These are phyloP conservation scores for Barnettozyma sp. DNA, from an alignment of 805 yeast genomes.

Conservation along the genomic window DNA sequence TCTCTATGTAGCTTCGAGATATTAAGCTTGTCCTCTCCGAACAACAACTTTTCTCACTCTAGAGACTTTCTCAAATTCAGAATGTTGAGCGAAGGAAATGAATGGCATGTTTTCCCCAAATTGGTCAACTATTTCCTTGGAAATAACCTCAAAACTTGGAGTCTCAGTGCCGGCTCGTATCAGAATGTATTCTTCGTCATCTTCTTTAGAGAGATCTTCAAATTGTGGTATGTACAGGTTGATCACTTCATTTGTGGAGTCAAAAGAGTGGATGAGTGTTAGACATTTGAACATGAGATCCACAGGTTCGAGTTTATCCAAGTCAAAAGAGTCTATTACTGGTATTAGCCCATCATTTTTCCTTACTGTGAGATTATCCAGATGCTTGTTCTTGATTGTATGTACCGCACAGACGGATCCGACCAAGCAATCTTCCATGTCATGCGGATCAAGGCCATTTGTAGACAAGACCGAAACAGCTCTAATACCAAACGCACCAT, in stretches of 20 bases:
- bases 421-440: conserved; percentile 29
- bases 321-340: conserved; percentile 13
- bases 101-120: conserved; percentile 35
- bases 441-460: conserved; percentile 27
- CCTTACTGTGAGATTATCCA: conserved; percentile 13
- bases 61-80: conserved; percentile 49
- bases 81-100: conserved; percentile 31
- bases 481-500: conserved; percentile 30
- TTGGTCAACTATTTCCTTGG: conserved; percentile 15
- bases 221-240: conserved; percentile 50
- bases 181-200: conserved; percentile 31
- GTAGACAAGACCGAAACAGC: conserved; percentile 33
- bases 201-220: conserved; percentile 14
- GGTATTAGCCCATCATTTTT: conserved; percentile 21
- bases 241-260: conserved; percentile 31
- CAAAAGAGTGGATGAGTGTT: conserved; percentile 62
- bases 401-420: conserved; percentile 32
- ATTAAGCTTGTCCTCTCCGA: conserved; percentile 34
- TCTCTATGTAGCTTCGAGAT: background rate
- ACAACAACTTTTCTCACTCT: conserved; percentile 49
- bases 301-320: conserved; percentile 5
- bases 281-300: conserved; percentile 39
- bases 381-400: conserved; percentile 11
- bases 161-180: conserved; percentile 60
- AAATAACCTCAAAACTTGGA: conserved; percentile 49